Evolutionary conservation across 2,329 filamentous ascomycete genomes (phyloP).

Genomic region (Aspergillus cejpii): DNA sequence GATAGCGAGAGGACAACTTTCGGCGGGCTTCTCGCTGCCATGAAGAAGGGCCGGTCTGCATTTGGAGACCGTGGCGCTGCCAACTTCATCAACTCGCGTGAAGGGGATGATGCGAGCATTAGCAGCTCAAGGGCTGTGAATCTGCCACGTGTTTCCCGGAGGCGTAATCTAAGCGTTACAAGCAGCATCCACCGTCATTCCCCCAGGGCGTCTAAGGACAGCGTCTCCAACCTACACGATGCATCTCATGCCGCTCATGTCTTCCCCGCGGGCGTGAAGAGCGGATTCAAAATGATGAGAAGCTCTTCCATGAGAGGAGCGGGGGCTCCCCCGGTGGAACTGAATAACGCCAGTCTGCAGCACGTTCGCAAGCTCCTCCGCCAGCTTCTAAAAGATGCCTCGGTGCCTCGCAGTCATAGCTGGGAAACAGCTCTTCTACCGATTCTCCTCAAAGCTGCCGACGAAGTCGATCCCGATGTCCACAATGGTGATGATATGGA

Average conservation of each 20-base stretch:
- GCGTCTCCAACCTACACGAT: conserved; percentile 38
- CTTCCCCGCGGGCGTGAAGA: conserved; percentile 32
- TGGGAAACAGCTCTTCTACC: conserved; percentile 91
- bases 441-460: conserved; percentile 81
- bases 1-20: conserved; percentile 71
- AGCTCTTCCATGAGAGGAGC: conserved; percentile 76
- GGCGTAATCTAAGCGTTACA: conserved; percentile 76
- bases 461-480: conserved; percentile 90
- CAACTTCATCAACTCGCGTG: conserved; percentile 63
- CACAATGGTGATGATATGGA: conserved; percentile 91
- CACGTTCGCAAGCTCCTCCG: conserved; percentile 80
- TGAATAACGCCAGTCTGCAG: conserved; percentile 79
- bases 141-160: conserved; percentile 57
- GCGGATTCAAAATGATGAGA: conserved; percentile 54
- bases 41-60: conserved; percentile 68
- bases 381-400: conserved; percentile 72
- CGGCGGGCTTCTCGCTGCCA: conserved; percentile 62
- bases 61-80: conserved; percentile 68
- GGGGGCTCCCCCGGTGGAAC: conserved; percentile 67
- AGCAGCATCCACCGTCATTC: conserved; percentile 69
- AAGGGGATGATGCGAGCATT: conserved; percentile 59
- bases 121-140: conserved; percentile 53
- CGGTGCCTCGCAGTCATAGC: conserved; percentile 62
- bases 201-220: conserved; percentile 59
- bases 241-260: conserved; percentile 35